Conservation (phyloP, 257 asterid species). For the Osmanthus fragrans region DNA sequence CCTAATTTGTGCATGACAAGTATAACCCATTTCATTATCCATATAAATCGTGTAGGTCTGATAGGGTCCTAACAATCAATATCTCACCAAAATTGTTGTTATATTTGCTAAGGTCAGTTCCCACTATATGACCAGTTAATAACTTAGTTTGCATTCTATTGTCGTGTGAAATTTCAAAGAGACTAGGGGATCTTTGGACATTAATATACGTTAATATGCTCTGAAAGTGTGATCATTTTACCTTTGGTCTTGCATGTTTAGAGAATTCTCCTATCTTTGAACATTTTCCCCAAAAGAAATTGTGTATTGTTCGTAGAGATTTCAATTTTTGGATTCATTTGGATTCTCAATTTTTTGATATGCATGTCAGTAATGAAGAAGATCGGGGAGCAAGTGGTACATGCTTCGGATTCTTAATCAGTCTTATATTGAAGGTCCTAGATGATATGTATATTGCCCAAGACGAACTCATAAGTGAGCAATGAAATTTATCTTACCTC, state of each 20-base stretch:
- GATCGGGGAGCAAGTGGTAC: conserved; percentile 99
- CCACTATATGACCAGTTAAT: neutral
- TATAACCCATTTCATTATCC: too few species aligned
- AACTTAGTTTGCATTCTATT: neutral
- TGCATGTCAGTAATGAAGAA: conserved; percentile 97
- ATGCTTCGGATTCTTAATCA: conserved; percentile 93
- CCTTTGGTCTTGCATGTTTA: neutral
- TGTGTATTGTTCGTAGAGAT: neutral
- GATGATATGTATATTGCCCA: conserved; percentile 95
- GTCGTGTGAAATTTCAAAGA: neutral
- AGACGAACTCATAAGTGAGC: conserved; percentile 94
- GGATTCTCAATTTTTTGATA: conserved; percentile 83
- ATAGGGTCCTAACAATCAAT: conserved; percentile 51
- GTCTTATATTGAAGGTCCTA: conserved; percentile 91
- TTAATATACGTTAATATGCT: too few species aligned
- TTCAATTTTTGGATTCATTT: neutral
- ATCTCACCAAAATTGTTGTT: conserved; percentile 51
- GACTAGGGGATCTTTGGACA: neutral
- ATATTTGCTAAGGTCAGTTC: conserved; percentile 55
- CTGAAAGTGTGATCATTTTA: neutral
- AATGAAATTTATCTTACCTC: conserved; percentile 1
- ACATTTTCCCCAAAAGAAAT: too few species aligned
- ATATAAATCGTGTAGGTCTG: conserved; percentile 40
- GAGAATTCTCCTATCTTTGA: too few species aligned
- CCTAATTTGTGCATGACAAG: too few species aligned